phyloP scores from a whole-genome alignment of 139 green algal genomes.

The Closterium sp. region DNA sequence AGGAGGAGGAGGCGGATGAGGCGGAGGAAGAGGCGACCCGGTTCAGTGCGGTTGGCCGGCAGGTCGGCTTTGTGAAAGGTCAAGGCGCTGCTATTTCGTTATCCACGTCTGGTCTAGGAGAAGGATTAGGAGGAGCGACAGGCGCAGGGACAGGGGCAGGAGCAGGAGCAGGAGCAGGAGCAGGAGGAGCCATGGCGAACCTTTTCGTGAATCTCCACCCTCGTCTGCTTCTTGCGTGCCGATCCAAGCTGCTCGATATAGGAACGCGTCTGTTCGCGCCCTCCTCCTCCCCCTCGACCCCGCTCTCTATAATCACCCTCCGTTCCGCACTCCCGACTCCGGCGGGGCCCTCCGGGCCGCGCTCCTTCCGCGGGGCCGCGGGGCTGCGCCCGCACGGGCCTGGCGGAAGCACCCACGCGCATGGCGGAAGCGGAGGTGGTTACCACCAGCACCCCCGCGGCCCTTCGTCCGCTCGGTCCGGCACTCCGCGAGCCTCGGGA shows the following conservation, averaged over 20 bases:
- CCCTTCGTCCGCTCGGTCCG: background rate
- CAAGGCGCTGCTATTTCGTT: background rate
- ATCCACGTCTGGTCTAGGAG: background rate
- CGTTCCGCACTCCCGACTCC: conserved; percentile 13
- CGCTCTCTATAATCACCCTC: conserved; percentile 7
- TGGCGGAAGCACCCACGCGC: background rate
- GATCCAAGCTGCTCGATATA: background rate
- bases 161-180: background rate
- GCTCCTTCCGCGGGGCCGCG: background rate
- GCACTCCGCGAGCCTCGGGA: background rate
- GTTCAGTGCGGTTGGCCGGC: background rate
- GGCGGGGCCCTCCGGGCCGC: conserved; percentile 9
- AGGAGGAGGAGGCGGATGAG: background rate
- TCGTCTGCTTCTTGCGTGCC: background rate
- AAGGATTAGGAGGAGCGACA: background rate
- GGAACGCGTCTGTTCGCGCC: background rate
- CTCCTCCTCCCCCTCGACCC: background rate
- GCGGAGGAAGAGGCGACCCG: background rate
- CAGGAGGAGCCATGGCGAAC: background rate
- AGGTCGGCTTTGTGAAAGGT: background rate
- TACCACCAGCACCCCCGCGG: background rate
- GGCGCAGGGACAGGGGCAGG: no score
- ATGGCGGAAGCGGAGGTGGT: conserved; percentile 3
- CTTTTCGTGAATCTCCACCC: background rate
- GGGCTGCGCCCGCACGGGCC: background rate